phyloP scores from a whole-genome alignment of 768 basidiomycete genomes.

The Serendipita sp. region DNA sequence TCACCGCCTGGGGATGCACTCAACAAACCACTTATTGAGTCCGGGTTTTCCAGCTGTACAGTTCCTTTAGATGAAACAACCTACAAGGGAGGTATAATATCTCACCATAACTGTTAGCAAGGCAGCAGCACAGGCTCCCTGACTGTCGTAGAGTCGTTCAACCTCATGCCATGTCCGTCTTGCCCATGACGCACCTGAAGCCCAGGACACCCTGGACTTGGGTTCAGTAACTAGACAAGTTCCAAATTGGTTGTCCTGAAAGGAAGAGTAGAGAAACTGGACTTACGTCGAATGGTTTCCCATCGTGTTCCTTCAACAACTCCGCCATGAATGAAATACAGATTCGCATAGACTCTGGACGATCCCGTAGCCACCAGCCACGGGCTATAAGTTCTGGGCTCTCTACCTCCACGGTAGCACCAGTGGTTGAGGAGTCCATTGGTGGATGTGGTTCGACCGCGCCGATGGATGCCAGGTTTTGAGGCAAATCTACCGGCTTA shows the following conservation, averaged over 20 bases:
- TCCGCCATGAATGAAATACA: constrained; percentile 40
- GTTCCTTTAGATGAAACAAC: neutral
- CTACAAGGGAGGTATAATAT: constrained; percentile 2
- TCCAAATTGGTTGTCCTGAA: too few species aligned
- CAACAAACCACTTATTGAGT: constrained; percentile 50
- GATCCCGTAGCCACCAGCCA: constrained; percentile 55
- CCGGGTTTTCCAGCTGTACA: constrained; percentile 37
- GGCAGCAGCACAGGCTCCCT: constrained; percentile 65
- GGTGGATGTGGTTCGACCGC: constrained; percentile 24
- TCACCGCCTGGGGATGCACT: constrained; percentile 52
- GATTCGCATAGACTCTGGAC: constrained; percentile 40
- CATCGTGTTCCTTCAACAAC: constrained; percentile 27
- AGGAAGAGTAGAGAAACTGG: neutral
- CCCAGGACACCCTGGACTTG: constrained; percentile 56
- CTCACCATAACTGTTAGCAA: constrained; percentile 50
- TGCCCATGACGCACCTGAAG: constrained; percentile 38
- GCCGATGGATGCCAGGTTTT: constrained; percentile 24
- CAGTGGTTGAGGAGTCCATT: neutral
- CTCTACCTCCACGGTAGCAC: neutral
- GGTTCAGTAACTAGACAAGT: neutral
- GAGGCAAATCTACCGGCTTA: constrained; percentile 44
- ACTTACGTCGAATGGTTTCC: constrained; percentile 40
- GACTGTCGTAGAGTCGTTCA: constrained; percentile 16
- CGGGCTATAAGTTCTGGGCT: constrained; percentile 39
- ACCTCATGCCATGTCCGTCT: too few species aligned